phyloP scores from a whole-genome alignment of 140 eudicot genomes.

The Bidens hawaiensis region DNA sequence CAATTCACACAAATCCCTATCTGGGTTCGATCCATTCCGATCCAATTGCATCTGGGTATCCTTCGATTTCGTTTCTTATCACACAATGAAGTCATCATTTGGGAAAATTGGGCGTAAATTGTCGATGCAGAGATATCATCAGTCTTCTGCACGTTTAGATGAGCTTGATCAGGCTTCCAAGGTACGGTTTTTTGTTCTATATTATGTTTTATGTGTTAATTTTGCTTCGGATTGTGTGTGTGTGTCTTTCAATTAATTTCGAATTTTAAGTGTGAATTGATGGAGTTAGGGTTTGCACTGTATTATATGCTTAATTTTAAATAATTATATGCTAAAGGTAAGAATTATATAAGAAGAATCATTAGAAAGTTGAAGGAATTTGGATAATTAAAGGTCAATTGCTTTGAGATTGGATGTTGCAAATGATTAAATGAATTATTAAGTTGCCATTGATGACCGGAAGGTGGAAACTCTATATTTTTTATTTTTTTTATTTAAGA shows the following conservation, averaged over 20 bases:
- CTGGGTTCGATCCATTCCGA: background rate
- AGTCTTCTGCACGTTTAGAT: conserved; percentile 43
- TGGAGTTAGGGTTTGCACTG: conserved; percentile 24
- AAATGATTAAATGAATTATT: background rate
- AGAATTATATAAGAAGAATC: background rate
- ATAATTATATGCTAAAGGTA: background rate
- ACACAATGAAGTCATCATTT: conserved; percentile 66
- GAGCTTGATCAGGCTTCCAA: conserved; percentile 74
- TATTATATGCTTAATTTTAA: background rate
- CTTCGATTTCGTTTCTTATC: conserved; percentile 1
- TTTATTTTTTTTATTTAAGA: too few species aligned
- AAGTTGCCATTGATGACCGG: conserved; percentile 19
- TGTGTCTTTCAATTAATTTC: too few species aligned
- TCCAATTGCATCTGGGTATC: background rate
- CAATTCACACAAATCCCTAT: background rate
- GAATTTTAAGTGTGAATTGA: background rate
- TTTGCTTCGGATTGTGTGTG: background rate
- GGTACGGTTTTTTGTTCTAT: conserved; percentile 36
- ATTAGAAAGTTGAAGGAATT: background rate
- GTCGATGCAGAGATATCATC: conserved; percentile 64
- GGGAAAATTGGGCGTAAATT: conserved; percentile 58
- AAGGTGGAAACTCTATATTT: background rate
- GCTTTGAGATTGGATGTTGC: background rate
- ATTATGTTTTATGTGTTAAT: background rate
- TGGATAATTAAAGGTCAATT: conserved; percentile 3